These are phyloP conservation scores for Cercospora nicotianae DNA, from an alignment of 2,329 filamentous ascomycete species.

Conservation along the genomic window DNA sequence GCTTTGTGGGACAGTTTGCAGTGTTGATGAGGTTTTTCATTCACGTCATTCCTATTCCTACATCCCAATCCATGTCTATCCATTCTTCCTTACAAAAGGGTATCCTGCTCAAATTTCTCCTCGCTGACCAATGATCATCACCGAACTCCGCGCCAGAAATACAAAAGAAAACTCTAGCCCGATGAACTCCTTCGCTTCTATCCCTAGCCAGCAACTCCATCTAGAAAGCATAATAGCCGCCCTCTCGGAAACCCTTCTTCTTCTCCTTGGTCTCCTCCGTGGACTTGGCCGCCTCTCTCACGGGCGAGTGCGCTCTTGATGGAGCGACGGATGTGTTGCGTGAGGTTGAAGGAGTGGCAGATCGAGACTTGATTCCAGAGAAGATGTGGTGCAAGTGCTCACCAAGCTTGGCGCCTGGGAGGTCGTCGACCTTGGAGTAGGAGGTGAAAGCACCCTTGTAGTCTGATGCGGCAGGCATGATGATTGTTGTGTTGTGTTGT, in stretches of 20 bases:
- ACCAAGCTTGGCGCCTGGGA: constrained; percentile 5
- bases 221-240: not conserved
- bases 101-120: not conserved
- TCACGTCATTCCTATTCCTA: not conserved
- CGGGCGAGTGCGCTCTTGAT: not conserved
- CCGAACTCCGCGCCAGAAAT: not conserved
- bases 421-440: constrained; percentile 11
- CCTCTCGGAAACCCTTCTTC: not conserved
- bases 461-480: constrained; percentile 7
- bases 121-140: not conserved
- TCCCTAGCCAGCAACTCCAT: not conserved
- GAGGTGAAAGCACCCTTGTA: not conserved
- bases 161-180: not conserved
- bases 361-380: constrained; percentile 5
- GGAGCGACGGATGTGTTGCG: constrained; percentile 7
- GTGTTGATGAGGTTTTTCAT: not conserved
- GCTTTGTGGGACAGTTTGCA: not conserved
- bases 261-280: not conserved
- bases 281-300: not conserved
- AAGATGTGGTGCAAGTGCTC: constrained; percentile 14
- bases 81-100: not conserved
- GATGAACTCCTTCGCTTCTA: not conserved
- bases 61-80: not conserved
- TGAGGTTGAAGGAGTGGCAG: not conserved
- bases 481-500: not conserved